Evolutionary conservation across 2,329 filamentous ascomycete species (phyloP).

Genomic region (Biscogniauxia marginata): DNA sequence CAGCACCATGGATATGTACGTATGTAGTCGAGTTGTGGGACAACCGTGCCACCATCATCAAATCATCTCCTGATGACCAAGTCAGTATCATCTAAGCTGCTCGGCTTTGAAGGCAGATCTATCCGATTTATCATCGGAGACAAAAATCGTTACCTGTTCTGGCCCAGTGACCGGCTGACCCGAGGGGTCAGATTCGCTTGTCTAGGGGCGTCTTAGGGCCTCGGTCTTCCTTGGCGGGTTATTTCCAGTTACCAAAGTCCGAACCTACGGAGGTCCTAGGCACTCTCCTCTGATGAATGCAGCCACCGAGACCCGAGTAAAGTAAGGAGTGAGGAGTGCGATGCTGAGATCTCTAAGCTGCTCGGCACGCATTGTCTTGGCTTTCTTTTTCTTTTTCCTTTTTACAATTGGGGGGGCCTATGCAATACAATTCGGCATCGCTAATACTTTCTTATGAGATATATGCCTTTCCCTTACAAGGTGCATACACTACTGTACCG

Average conservation of each 20-base stretch:
- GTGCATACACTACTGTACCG: no score
- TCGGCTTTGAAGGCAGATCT: not conserved
- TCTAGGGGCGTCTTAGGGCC: not conserved
- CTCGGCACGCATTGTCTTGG: not conserved
- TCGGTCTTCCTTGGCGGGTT: not conserved
- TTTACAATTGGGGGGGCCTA: no score
- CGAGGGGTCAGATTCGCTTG: not conserved
- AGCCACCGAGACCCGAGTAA: not conserved
- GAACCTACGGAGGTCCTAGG: no score
- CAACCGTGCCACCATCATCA: conserved; percentile 1
- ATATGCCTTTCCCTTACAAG: no score
- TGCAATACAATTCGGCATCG: no score
- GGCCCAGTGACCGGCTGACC: not conserved
- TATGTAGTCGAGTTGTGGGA: not conserved
- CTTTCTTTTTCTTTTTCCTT: not conserved
- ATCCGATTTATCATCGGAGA: not conserved
- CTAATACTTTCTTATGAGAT: no score
- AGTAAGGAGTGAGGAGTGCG: no score
- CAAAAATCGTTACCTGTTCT: not conserved
- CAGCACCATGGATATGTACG: not conserved
- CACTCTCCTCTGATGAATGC: no score
- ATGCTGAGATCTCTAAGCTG: not conserved
- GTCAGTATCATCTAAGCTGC: not conserved
- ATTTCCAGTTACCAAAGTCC: not conserved
- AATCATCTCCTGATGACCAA: conserved; percentile 3